Evolutionary conservation across 2,329 filamentous ascomycete genomes (phyloP), one percentile per base, ranked within the genome.

Genomic region (Lecanoromycetidae sp.): DNA sequence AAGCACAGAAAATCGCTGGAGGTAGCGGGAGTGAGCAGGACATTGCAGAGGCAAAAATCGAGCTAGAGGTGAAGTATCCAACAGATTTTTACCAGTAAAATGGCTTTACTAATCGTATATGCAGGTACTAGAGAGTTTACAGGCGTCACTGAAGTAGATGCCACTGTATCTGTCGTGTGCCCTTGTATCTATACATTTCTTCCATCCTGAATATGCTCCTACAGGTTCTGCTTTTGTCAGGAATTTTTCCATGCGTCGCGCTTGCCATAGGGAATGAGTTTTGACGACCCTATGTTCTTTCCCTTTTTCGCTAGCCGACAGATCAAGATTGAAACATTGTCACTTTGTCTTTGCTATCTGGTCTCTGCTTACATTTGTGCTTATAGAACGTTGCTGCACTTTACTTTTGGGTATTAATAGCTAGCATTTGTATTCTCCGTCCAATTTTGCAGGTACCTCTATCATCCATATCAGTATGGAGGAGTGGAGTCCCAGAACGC

Each of bases 31-130:
- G 87, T 69, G 91, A 95, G 79, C 82, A 87, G 72, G 91, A 96
- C 64, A 85, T 96, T 70, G 90, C 90, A 56, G 91, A 98, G 80
- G 91, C 91, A 58, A 96, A 95, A 80, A 90, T 98, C 66, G 90
- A 96, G 77, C 72, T 98, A 59, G 91, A 98, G 87, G 90, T 94
- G 70, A 65, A 74, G 59, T 45, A 46, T 45, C 38, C 43, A 50
- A 49, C 36, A 30, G 17, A 5, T 13, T 17, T 9, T 25, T 36
- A 25, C 20, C 9, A 9, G 17, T 33, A 23, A 22, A 10, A 22
- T 26, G 13, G 8, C 12, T 22, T 3, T 36, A 35, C 44, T 55
- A 36, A 54, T 19, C 15, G 6, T 37, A 3, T 29, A 27, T 27
- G 17, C 29, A 71, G 68, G 68, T 71, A 52, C 61, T 71, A 38